These are phyloP conservation scores for Rhizoctonia solani DNA, from an alignment of 1,284 basidiomycete species.

Conservation along the genomic window DNA sequence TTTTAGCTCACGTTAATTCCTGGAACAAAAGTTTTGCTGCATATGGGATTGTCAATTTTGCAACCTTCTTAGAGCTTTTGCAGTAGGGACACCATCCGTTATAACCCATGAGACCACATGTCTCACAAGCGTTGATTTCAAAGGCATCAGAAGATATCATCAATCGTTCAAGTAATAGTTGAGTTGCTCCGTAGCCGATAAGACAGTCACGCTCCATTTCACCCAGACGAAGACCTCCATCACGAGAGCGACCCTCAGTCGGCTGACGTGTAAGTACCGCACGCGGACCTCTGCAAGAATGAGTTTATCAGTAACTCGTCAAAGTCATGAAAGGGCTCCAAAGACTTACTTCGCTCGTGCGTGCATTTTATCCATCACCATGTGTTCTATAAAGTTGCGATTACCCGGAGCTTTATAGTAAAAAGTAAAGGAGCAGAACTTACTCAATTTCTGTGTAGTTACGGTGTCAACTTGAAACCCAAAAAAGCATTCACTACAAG, in stretches of 20 bases:
- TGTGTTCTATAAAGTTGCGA: slow-evolving; percentile 74
- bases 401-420: slow-evolving; percentile 35
- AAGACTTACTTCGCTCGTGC: slow-evolving; percentile 81
- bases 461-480: slow-evolving; percentile 19
- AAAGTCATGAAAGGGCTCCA: not conserved
- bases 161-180: slow-evolving; percentile 91
- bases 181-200: slow-evolving; percentile 95
- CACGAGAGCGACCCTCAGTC: slow-evolving; percentile 96
- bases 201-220: slow-evolving; percentile 99
- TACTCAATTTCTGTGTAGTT: slow-evolving; percentile 72
- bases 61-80: slow-evolving; percentile 95
- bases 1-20: slow-evolving; percentile 51
- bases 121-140: slow-evolving; percentile 93
- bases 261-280: slow-evolving; percentile 97
- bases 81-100: slow-evolving; percentile 96
- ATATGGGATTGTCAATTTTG: slow-evolving; percentile 96
- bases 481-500: not conserved
- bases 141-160: slow-evolving; percentile 99
- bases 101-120: slow-evolving; percentile 96
- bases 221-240: slow-evolving; percentile 94
- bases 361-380: slow-evolving; percentile 99
- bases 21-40: slow-evolving; percentile 97
- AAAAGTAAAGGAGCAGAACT: slow-evolving; percentile 43
- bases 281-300: slow-evolving; percentile 75
- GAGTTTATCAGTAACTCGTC: not conserved